These are phyloP conservation scores for Thalassiosira profunda DNA, from an alignment of 108 stramenopile genomes.

Conservation along the genomic window DNA sequence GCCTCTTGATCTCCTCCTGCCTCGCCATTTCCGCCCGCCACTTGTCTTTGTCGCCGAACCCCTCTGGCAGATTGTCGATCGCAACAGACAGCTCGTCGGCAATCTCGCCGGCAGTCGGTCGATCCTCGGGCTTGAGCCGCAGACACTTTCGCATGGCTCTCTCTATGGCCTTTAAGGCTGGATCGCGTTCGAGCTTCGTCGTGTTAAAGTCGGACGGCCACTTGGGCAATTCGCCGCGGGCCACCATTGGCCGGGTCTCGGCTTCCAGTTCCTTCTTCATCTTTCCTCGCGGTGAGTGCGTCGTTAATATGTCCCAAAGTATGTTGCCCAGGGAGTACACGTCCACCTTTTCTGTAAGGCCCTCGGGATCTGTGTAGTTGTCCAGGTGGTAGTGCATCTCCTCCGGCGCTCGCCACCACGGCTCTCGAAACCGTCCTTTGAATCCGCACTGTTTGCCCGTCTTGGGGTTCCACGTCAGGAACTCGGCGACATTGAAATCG, in stretches of 20 bases:
- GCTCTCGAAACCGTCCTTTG: slow-evolving; percentile 60
- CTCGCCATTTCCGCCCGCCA: slow-evolving; percentile 2
- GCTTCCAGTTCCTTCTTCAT: slow-evolving; percentile 73
- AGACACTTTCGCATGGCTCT: slow-evolving; percentile 79
- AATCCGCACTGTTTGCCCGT: slow-evolving; percentile 61
- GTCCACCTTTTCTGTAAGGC: slow-evolving; percentile 80
- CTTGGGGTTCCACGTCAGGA: slow-evolving; percentile 48
- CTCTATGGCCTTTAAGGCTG: slow-evolving; percentile 58
- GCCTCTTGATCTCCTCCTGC: neutral
- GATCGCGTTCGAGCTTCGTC: slow-evolving; percentile 39
- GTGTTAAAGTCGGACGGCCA: slow-evolving; percentile 49
- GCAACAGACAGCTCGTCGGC: slow-evolving; percentile 48
- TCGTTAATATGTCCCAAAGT: slow-evolving; percentile 72
- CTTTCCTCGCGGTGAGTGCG: slow-evolving; percentile 83
- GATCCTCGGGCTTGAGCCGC: slow-evolving; percentile 56
- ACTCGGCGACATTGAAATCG: slow-evolving; percentile 83
- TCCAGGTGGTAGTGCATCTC: slow-evolving; percentile 66
- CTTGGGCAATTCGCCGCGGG: slow-evolving; percentile 58
- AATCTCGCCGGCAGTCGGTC: slow-evolving; percentile 73
- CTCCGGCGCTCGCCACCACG: slow-evolving; percentile 87
- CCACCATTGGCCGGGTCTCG: slow-evolving; percentile 59
- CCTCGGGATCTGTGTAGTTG: slow-evolving; percentile 23
- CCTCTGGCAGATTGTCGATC: slow-evolving; percentile 44
- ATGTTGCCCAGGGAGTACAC: slow-evolving; percentile 83
- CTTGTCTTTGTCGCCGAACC: slow-evolving; percentile 45